Evolutionary conservation across 2,329 filamentous ascomycete species (phyloP), one percentile per base, ranked within the genome.

Genomic region (Trichoderma endophyticum): DNA sequence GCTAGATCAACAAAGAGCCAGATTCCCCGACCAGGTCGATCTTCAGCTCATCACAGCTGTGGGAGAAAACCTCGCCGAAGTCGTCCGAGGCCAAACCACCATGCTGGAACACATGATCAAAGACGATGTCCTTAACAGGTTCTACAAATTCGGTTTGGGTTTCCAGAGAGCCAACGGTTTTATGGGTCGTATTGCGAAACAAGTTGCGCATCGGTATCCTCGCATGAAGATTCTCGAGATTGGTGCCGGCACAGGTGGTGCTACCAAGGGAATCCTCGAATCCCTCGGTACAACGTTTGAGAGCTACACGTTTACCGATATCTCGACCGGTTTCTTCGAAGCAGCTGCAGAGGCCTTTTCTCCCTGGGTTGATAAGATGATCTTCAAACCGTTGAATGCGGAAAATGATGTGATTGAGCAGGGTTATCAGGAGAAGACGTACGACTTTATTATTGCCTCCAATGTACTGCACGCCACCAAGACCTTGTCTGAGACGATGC

Each of bases 291-390:
- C 74, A 18, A 9, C 71, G 3, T 83, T 82, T 60, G 15, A 54
- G 24, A 64, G 78, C 1, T 86, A 85, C 74, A 83, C 81, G 0
- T 86, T 78, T 75, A 85, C 85, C 0, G 84, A 86, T 67, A 79
- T 84, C 6, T 81, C 81, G 0, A 69, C 77, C 3, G 79, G 76
- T 11, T 83, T 83, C 77, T 84, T 86, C 59, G 78, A 80, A 7
- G 72, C 75, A 1, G 81, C 80, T 0, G 72, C 77, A 21, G 76
- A 79, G 30, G 73, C 70, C 5, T 80, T 84, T 21, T 61, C 74
- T 1, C 48, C 71, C 2, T 75, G 77, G 32, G 70, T 64, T 2
- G 51, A 30, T 3, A 74, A 75, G 59, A 21, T 63, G 15, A 54
- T 43, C 34, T 78, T 69, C 72, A 73, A 72, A 54, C 74, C 34